Base-by-base conservation (phyloP, 495 filamentous ascomycete species). In the Penicillium bovifimosum region DNA sequence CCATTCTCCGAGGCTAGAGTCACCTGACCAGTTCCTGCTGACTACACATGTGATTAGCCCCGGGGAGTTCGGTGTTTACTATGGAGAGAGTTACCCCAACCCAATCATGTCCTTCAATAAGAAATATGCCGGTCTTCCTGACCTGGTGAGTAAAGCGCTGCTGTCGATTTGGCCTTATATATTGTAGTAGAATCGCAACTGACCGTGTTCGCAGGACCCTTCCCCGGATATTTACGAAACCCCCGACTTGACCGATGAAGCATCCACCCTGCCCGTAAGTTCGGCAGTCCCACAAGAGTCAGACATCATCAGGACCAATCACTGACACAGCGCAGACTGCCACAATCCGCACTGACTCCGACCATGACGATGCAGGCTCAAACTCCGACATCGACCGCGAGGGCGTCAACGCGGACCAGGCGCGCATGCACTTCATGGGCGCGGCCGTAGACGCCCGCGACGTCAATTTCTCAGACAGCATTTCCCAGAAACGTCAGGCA, bases 211-310 rank as follows among this genome's bases (percentile, higher is more conserved):
- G 16, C 53, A 93, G 90, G 91, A 96, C 65, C 84, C 82, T 20
- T 88, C 90, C 20, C 91, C 91, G 67, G 91, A 96, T 64, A 86
- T 95, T 61, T 96, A 96, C 73, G 91, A 96, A 72, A 96, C 91
- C 41, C 91, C 91, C 61, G 90, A 93, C 52, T 74, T 96, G 57
- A 89, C 82, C 20, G 89, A 96, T 60, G 91, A 93, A 64, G 85
- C 78, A 45, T 95, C 90, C 26, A 96, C 91, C 33, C 65, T 89
- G 51, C 88, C 81, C 28, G 88, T 95, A 50, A 62, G 61, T 69
- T 52, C 52, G 33, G 53, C 52, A 57, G 46, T 52, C 32, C 27
- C 44, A 47, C 31, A 24, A 42, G 17, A 31, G 29, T 28, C 2
- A 41, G 18, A 29, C 29, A 20, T 13, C 44, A 64, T 41, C 35